A percentile compares a stretch with the other conserved stretches of the same genome.
phyloP scores from a whole-genome alignment of 768 basidiomycete genomes.

The Amanita fuliginea region DNA sequence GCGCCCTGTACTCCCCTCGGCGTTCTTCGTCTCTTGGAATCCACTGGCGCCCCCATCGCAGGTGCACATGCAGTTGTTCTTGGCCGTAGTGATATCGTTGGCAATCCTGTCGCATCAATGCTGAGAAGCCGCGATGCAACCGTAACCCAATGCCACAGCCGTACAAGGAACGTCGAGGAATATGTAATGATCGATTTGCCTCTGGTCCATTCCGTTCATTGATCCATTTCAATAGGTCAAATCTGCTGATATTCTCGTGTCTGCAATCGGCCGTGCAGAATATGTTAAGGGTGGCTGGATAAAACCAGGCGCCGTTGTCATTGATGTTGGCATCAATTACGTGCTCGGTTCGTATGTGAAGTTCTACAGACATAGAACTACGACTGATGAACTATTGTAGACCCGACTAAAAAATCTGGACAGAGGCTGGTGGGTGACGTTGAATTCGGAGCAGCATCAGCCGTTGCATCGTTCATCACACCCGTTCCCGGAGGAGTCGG shows the following conservation, averaged over 20 bases:
- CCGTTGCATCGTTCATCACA: constrained; percentile 83
- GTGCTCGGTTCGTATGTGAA: constrained; percentile 51
- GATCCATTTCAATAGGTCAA: constrained; percentile 41
- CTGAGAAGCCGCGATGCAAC: constrained; percentile 87
- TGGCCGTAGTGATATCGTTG: constrained; percentile 96
- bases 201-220: background rate
- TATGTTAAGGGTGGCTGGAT: constrained; percentile 91
- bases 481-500: constrained; percentile 99
- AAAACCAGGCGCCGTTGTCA: constrained; percentile 89
- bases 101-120: constrained; percentile 88
- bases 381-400: constrained; percentile 23
- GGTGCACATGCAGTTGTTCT: constrained; percentile 87
- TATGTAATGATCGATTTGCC: constrained; percentile 40
- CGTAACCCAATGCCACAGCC: constrained; percentile 95
- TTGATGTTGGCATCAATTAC: constrained; percentile 98
- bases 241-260: constrained; percentile 85
- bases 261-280: constrained; percentile 91
- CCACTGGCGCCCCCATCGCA: constrained; percentile 64
- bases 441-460: constrained; percentile 66
- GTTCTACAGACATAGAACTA: background rate
- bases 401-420: constrained; percentile 87
- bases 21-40: constrained; percentile 82
- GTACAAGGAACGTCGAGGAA: constrained; percentile 68
- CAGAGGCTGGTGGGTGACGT: constrained; percentile 96
- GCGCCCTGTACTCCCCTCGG: constrained; percentile 93